Percentiles rank a stretch among this genome's conserved stretches.
phyloP scores from a whole-genome alignment of 495 filamentous ascomycete species.

The Thozetella sp. region DNA sequence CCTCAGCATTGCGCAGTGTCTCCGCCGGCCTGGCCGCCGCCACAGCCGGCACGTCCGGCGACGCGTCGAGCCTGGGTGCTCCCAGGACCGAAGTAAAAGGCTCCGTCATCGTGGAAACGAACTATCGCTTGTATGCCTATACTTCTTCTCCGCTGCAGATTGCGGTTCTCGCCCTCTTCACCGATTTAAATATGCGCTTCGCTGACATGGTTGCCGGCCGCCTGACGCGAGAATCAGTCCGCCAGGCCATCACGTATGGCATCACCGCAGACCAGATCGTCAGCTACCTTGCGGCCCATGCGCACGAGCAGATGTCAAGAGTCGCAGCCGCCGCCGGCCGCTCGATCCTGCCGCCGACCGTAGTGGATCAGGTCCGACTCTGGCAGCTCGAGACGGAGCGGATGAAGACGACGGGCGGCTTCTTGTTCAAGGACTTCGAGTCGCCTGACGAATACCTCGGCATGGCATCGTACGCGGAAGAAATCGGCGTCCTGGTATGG shows the following conservation, averaged over 20 bases:
- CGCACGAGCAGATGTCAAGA: slow-evolving; percentile 88
- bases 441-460: slow-evolving; percentile 74
- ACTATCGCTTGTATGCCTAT: slow-evolving; percentile 97
- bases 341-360: slow-evolving; percentile 85
- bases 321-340: slow-evolving; percentile 51
- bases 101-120: slow-evolving; percentile 97
- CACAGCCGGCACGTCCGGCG: slow-evolving; percentile 43
- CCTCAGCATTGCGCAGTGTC: slow-evolving; percentile 70
- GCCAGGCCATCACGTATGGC: slow-evolving; percentile 81
- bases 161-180: slow-evolving; percentile 89
- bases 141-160: slow-evolving; percentile 91
- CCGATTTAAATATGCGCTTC: slow-evolving; percentile 81
- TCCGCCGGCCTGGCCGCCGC: slow-evolving; percentile 52
- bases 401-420: slow-evolving; percentile 80
- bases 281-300: slow-evolving; percentile 81
- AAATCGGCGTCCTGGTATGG: slow-evolving; percentile 91
- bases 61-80: slow-evolving; percentile 39
- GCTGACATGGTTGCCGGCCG: slow-evolving; percentile 90
- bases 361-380: slow-evolving; percentile 94
- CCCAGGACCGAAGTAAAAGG: slow-evolving; percentile 55
- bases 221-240: slow-evolving; percentile 83
- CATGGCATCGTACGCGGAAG: slow-evolving; percentile 77
- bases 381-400: slow-evolving; percentile 98
- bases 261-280: slow-evolving; percentile 97
- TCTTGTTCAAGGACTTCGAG: slow-evolving; percentile 87